Evolutionary conservation across 306 rosid species (phyloP), one percentile per base, ranked within the genome.

Genomic region (Erythrophleum fordii): DNA sequence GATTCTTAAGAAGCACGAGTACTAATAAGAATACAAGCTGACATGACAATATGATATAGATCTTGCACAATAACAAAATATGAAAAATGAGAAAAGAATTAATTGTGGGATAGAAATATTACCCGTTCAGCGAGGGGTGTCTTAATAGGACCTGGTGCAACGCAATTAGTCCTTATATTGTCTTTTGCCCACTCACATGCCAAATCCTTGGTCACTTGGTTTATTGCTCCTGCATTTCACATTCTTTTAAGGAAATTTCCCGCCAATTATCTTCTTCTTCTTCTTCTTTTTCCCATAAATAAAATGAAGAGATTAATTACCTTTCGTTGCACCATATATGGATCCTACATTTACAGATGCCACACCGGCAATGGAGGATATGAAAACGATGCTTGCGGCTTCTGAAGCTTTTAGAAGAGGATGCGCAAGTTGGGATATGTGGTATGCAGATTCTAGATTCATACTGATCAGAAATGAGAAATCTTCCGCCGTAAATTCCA

Each of bases 111-210:
- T 23, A 56, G 16, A 56, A 56, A 22, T 0, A 28, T 12, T 73
- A 80, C 87, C 11, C 8, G 2, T 6, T 79, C 88, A 31, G 0
- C 23, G 0, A 70, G 72, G 23, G 88, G 82, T 5, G 93, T 89
- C 78, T 25, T 77, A 31, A 72, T 87, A 16, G 56, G 23, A 67
- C 90, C 85, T 14, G 93, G 95, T 28, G 92, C 91, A 72, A 89
- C 79, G 18, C 87, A 82, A 34, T 89, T 91, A 25, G 73, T 79
- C 81, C 92, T 87, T 53, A 83, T 86, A 2, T 91, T 87, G 31
- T 91, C 90, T 65, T 87, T 84, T 41, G 91, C 91, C 95, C 93
- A 87, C 29, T 87, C 93, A 20, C 92, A 87, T 20, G 96, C 92
- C 83, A 91, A 70, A 20, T 52, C 77, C 80, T 72, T 86, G 0